Evolutionary conservation across 129 eudicot species (phyloP), one percentile per base, ranked within the genome.

Genomic region (Flaveria ramosissima): DNA sequence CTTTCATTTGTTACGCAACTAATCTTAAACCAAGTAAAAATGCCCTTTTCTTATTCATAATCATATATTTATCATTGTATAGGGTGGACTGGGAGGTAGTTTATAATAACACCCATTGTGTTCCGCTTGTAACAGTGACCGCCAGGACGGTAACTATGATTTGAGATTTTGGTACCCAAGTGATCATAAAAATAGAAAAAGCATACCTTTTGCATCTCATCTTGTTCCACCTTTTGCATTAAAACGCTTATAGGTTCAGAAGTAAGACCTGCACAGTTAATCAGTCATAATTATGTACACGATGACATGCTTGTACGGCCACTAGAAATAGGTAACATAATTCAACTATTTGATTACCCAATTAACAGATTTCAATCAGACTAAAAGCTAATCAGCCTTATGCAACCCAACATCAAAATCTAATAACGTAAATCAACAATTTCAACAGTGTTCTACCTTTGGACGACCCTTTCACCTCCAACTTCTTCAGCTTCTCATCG

Each of bases 191-290:
- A 16, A 68, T 23, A 56, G 17, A 51, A 24, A 32, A 74, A 56
- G 30, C 64, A 12, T 85, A 93, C 98, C 96, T 86, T 94, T 77
- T 78, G 62, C 75, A 94, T 70, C 64, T 90, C 92, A 62, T 87
- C 87, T 2, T 87, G 88, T 74, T 94, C 99, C 60, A 81, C 86
- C 71, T 81, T 89, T 81, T 94, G 90, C 89, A 94, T 85, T 51
- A 94, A 56, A 62, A 78, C 77, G 45, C 51, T 77, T 65, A 94
- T 84, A 48, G 93, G 84, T 70, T 89, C 97, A 23, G 70, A 72
- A 67, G 86, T 81, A 26, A 94, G 89, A 61, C 98, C 97, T 94
- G 85, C 75, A 65, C 68, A 46, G 74, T 26, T 11, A 60, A 10
- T 39, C 71, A 63, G 17, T 63, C 67, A 39, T 68, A 21, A n/a